phyloP scores from a whole-genome alignment of 371 early-diverging fungal species.

The Nematocida sp. region DNA sequence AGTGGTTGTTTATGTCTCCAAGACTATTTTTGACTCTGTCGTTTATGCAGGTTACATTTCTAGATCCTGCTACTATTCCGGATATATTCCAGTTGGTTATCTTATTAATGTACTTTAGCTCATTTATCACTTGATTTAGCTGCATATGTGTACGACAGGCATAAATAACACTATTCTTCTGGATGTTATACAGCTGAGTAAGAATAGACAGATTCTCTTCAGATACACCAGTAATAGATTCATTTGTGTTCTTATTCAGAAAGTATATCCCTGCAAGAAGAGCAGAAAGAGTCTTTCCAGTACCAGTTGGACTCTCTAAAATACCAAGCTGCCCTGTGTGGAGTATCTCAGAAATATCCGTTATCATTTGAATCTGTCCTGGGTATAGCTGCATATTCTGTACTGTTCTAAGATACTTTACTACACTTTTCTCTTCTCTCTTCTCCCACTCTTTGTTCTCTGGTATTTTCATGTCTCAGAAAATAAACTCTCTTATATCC shows the following conservation, averaged over 20 bases:
- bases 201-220: constrained; percentile 37
- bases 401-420: neutral
- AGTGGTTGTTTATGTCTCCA: constrained; percentile 60
- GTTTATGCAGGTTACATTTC: constrained; percentile 63
- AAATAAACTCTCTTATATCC: no score
- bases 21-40: constrained; percentile 47
- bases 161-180: constrained; percentile 55
- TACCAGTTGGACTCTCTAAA: constrained; percentile 64
- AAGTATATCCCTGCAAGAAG: constrained; percentile 53
- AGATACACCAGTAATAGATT: constrained; percentile 19
- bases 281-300: constrained; percentile 64
- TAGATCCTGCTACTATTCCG: constrained; percentile 58
- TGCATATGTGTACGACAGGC: constrained; percentile 64
- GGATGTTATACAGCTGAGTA: constrained; percentile 20
- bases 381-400: constrained; percentile 48
- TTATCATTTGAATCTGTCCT: constrained; percentile 58
- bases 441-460: neutral
- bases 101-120: constrained; percentile 52
- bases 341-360: constrained; percentile 52
- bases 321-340: constrained; percentile 52
- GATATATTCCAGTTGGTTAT: neutral
- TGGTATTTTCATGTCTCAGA: neutral
- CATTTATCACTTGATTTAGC: constrained; percentile 61
- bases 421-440: neutral
- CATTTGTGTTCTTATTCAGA: constrained; percentile 14